Base-by-base conservation (phyloP, 192 early-diverging fungal species). In the Mortierella claussenii region DNA sequence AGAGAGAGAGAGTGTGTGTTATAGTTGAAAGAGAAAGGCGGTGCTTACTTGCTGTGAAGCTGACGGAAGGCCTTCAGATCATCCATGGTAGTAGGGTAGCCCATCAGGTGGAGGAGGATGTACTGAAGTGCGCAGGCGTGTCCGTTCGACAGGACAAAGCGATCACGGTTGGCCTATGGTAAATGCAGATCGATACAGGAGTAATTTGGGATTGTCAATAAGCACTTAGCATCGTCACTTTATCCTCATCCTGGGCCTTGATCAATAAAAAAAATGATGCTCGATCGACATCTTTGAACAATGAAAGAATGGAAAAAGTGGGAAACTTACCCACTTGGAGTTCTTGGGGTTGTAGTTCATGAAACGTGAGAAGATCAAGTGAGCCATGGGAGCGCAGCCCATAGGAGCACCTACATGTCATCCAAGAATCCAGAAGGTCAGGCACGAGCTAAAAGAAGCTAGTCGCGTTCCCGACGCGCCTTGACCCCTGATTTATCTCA, bases 121-220 rank as follows among this genome's bases (percentile, higher is more conserved):
- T 99, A 99, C 79, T 94, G 93, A 62, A 99, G 83, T 3, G 89
- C 95, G 69, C 96, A 97, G n/a, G 79, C 97, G 81, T 99, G 97
- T 27, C 97, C 97, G 81, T 97, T 97, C 47, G 96, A 98, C 59
- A 99, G 87, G 18, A 99, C 92, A 64, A 99, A 99, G 32, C 97
- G 95, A 80, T 99, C 96, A 48, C 96, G 93, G 81, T 96, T 96
- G 65, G 93, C 74, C 89, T 90, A 36, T 11, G 4, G 4, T n/a
- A 8, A 34, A 26, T 24, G 1, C 8, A 4, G 20, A 68, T 26
- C 3, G 32, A 26, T 24, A 24, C 4, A 36, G 10, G 24, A 47
- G 7, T 11, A 27, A 60, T n/a, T n/a, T n/a, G n/a, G n/a, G n/a
- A n/a, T n/a, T n/a, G n/a, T n/a, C n/a, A n/a, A n/a, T n/a, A n/a